These are phyloP conservation scores for Phytophthora lateralis DNA, from an alignment of 352 stramenopile species.

Conservation along the genomic window DNA sequence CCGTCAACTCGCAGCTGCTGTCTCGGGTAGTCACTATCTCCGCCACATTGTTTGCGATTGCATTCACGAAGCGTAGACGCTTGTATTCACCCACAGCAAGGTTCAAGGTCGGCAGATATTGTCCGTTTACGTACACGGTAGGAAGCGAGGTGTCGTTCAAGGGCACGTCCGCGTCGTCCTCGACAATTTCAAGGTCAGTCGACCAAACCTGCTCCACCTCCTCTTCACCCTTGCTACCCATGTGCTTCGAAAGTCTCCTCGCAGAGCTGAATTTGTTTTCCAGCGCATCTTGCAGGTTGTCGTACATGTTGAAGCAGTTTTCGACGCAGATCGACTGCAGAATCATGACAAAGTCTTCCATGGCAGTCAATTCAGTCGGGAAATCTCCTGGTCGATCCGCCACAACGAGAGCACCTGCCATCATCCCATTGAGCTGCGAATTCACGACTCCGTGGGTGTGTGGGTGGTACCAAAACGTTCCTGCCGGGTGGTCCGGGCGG, in stretches of 20 bases:
- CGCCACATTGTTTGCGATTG: conserved; percentile 82
- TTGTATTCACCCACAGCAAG: conserved; percentile 62
- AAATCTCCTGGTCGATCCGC: conserved; percentile 64
- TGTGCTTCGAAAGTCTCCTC: conserved; percentile 19
- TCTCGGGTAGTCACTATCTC: conserved; percentile 56
- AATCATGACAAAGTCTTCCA: conserved; percentile 73
- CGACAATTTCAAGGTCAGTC: conserved; percentile 37
- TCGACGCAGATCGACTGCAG: conserved; percentile 73
- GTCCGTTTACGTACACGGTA: conserved; percentile 76
- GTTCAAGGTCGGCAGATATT: conserved; percentile 67
- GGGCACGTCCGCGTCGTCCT: conserved; percentile 46
- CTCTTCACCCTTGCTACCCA: conserved; percentile 21
- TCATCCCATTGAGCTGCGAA: conserved; percentile 74
- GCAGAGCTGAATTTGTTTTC: conserved; percentile 51
- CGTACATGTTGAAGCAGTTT: conserved; percentile 66
- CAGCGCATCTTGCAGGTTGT: conserved; percentile 63
- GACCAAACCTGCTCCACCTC: conserved; percentile 21
- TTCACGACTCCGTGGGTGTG: conserved; percentile 80
- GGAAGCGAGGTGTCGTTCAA: conserved; percentile 76
- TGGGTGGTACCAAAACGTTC: conserved; percentile 86
- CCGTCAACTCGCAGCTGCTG: conserved; percentile 53
- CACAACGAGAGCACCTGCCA: conserved; percentile 72
- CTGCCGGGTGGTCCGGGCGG: conserved; percentile 63
- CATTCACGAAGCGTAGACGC: conserved; percentile 73
- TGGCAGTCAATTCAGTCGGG: conserved; percentile 48